These are phyloP conservation scores for Bipolaris gigantea DNA, from an alignment of 2,329 filamentous ascomycete species.

Conservation along the genomic window DNA sequence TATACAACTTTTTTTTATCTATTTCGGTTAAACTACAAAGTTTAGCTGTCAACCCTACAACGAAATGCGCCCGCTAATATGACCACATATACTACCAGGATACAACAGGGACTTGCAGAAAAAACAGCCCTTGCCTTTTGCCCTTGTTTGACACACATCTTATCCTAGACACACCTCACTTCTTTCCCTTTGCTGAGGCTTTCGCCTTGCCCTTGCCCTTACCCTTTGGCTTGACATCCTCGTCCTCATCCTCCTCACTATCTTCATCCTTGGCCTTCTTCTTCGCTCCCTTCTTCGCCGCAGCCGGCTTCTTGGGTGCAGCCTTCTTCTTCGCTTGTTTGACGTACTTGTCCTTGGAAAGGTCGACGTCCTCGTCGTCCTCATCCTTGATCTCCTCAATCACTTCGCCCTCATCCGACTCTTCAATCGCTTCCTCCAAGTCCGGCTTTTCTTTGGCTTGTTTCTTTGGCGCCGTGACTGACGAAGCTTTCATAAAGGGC, in stretches of 20 bases:
- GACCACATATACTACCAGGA: background rate
- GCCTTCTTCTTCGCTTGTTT: conserved; percentile 82
- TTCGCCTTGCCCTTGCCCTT: conserved; percentile 51
- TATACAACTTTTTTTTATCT: background rate
- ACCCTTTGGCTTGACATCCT: conserved; percentile 56
- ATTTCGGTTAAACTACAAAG: background rate
- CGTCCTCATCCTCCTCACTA: conserved; percentile 38
- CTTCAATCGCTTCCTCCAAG: conserved; percentile 93
- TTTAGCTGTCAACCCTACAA: background rate
- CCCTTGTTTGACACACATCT: background rate
- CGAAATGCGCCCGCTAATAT: background rate
- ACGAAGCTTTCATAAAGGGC: conserved; percentile 93
- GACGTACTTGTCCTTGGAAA: conserved; percentile 96
- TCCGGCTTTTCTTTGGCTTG: conserved; percentile 78
- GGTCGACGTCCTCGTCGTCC: conserved; percentile 75
- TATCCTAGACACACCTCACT: background rate
- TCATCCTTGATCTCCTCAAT: conserved; percentile 57
- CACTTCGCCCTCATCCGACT: conserved; percentile 69
- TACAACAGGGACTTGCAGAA: background rate
- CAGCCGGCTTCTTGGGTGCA: conserved; percentile 46
- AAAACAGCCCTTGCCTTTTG: too few relatives aligned
- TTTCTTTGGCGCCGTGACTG: conserved; percentile 71
- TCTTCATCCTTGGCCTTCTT: conserved; percentile 42
- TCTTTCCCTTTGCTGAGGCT: conserved; percentile 25
- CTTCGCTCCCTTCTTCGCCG: conserved; percentile 53